Percentiles rank a stretch among this genome's conserved stretches.
These are phyloP conservation scores for Citrus glauca DNA, from an alignment of 345 rosid species.

Conservation along the genomic window DNA sequence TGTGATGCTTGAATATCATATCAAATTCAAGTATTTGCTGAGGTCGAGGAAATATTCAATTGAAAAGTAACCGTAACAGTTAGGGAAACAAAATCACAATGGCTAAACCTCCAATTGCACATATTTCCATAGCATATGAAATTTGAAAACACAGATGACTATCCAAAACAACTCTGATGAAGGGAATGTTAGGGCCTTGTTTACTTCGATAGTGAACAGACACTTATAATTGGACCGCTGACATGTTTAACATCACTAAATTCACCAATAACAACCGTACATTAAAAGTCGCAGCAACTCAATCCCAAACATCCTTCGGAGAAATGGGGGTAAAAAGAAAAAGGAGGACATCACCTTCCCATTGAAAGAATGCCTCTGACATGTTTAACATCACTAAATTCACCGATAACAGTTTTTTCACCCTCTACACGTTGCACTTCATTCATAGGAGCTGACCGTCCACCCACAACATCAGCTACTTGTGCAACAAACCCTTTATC, in stretches of 20 bases:
- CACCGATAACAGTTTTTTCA: slow-evolving; percentile 42
- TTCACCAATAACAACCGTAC: background rate
- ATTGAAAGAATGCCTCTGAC: slow-evolving; percentile 85
- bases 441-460: slow-evolving; percentile 87
- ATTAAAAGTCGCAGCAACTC: background rate
- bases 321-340: background rate
- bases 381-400: slow-evolving; percentile 36
- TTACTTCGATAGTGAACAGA: too few species aligned
- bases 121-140: background rate
- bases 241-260: background rate
- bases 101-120: background rate
- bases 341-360: slow-evolving; percentile 55
- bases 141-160: background rate
- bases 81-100: background rate
- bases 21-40: background rate
- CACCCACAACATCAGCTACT: slow-evolving; percentile 86
- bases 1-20: background rate
- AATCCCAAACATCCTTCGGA: background rate
- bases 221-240: too few species aligned
- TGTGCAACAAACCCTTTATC: slow-evolving; percentile 97
- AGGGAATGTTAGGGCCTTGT: background rate
- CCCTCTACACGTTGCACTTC: slow-evolving; percentile 72
- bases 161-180: background rate
- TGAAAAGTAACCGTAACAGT: background rate
- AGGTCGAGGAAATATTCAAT: background rate